Conservation (phyloP, 2,329 filamentous ascomycete species). For the Aureobasidium namibiae region DNA sequence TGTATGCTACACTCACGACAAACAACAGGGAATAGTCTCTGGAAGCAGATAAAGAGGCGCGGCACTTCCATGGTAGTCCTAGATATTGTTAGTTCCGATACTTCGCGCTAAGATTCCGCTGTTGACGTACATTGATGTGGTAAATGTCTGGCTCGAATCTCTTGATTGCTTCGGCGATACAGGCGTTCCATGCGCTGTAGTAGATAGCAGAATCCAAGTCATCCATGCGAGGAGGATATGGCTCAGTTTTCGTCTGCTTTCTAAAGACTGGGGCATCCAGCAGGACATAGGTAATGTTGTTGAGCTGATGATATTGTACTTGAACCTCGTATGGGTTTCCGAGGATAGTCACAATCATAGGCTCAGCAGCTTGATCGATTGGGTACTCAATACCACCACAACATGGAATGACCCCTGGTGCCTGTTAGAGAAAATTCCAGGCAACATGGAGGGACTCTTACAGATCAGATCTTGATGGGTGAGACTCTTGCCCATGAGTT, state of each 20-base stretch:
- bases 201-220: slow-evolving; percentile 60
- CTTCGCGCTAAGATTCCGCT: no score
- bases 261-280: slow-evolving; percentile 60
- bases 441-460: background rate
- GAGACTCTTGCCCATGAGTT: slow-evolving; percentile 59
- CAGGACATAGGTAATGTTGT: slow-evolving; percentile 61
- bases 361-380: slow-evolving; percentile 47
- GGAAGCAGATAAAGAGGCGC: slow-evolving; percentile 59
- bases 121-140: slow-evolving; percentile 46
- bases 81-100: background rate
- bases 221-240: slow-evolving; percentile 61
- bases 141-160: slow-evolving; percentile 58
- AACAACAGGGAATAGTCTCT: slow-evolving; percentile 51
- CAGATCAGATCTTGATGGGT: slow-evolving; percentile 56
- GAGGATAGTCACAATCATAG: slow-evolving; percentile 55
- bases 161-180: slow-evolving; percentile 55
- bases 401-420: slow-evolving; percentile 33
- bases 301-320: slow-evolving; percentile 54
- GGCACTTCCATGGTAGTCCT: slow-evolving; percentile 51
- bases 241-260: slow-evolving; percentile 53
- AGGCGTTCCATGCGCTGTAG: slow-evolving; percentile 63
- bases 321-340: slow-evolving; percentile 53
- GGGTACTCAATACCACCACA: slow-evolving; percentile 59
- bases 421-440: background rate
- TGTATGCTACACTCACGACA: slow-evolving; percentile 33